phyloP scores from a whole-genome alignment of 805 yeast genomes.

The Starmerella stigmatis region DNA sequence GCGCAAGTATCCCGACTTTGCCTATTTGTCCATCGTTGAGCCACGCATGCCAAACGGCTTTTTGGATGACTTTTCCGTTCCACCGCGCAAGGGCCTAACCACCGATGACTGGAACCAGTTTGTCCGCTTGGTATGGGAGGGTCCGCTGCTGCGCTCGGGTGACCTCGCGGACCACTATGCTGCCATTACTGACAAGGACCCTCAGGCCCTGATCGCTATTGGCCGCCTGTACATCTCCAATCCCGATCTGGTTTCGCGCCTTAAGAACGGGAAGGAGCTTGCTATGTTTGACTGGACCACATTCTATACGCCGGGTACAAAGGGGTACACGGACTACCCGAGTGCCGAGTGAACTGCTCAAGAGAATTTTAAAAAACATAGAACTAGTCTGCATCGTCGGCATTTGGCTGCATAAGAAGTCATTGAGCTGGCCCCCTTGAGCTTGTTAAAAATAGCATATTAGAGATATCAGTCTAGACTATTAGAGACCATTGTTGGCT shows the following conservation, averaged over 20 bases:
- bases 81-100: slow-evolving; percentile 12
- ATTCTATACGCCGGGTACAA: slow-evolving; percentile 35
- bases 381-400: too few species aligned
- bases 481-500: too few species aligned
- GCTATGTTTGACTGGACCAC: slow-evolving; percentile 26
- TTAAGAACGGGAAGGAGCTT: slow-evolving; percentile 33
- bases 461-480: too few species aligned
- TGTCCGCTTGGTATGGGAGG: slow-evolving; percentile 21
- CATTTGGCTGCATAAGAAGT: too few species aligned
- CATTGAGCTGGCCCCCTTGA: too few species aligned
- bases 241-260: slow-evolving; percentile 43
- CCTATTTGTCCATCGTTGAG: slow-evolving; percentile 38
- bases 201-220: slow-evolving; percentile 24
- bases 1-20: slow-evolving; percentile 29
- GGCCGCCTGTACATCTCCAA: slow-evolving; percentile 46
- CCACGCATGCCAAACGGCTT: slow-evolving; percentile 32
- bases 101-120: slow-evolving; percentile 21
- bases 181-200: slow-evolving; percentile 10
- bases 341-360: background rate
- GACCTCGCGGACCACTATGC: slow-evolving; percentile 5
- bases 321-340: slow-evolving; percentile 36
- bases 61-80: slow-evolving; percentile 5
- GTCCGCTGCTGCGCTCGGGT: slow-evolving; percentile 23
- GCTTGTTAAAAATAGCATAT: too few species aligned
- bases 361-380: too few species aligned